phyloP scores from a whole-genome alignment of 2,329 filamentous ascomycete genomes.

The Penicillium sp. region DNA sequence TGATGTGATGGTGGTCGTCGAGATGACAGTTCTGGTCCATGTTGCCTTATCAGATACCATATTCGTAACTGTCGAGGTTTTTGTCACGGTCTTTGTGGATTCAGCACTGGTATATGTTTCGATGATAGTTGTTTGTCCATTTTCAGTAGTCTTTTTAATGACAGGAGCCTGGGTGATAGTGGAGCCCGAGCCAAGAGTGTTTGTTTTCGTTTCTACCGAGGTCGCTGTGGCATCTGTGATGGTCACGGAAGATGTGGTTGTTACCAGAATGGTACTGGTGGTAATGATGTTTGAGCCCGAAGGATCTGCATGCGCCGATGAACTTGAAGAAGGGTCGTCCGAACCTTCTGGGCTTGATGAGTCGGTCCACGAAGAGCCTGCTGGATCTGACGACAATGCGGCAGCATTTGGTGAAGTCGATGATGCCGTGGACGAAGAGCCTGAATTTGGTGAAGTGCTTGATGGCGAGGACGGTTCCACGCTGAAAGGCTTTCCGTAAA shows the following conservation, averaged over 20 bases:
- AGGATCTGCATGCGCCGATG: not conserved
- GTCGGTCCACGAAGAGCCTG: not conserved
- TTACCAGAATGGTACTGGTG: not conserved
- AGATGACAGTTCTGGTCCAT: not conserved
- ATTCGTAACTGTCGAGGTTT: constrained; percentile 22
- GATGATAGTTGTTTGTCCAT: not conserved
- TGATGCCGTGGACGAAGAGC: not conserved
- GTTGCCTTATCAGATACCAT: constrained; percentile 19
- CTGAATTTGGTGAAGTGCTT: constrained; percentile 2
- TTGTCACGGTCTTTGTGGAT: constrained; percentile 6
- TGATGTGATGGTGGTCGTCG: not conserved
- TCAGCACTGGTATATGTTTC: constrained; percentile 22
- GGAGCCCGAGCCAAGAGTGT: not conserved
- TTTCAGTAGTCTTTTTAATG: not conserved
- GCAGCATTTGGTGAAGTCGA: not conserved
- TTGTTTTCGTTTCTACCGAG: not conserved
- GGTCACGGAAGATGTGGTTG: not conserved
- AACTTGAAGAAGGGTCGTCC: not conserved
- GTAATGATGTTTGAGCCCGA: not conserved
- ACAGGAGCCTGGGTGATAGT: not conserved
- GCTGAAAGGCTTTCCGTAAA: constrained; percentile 40
- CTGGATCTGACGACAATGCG: not conserved
- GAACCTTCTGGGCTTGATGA: not conserved
- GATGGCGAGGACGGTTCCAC: constrained; percentile 4
- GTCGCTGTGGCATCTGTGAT: not conserved